Evolutionary conservation across 2,329 filamentous ascomycete genomes (phyloP).

Genomic region (Cryoendolithus antarcticus): DNA sequence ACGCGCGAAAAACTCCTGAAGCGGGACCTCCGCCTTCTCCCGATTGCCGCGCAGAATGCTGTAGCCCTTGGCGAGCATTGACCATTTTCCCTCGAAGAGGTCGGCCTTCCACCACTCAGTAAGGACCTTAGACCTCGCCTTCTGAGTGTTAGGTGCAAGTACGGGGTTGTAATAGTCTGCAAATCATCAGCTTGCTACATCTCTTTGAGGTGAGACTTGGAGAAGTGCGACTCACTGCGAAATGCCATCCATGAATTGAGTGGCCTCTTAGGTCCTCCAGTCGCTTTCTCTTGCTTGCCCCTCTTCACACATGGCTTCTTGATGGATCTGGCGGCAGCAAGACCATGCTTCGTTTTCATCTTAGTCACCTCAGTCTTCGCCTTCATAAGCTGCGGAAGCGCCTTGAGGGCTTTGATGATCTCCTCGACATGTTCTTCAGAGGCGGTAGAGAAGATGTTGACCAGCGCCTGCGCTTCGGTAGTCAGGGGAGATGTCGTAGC

Average conservation of each 20-base stretch:
- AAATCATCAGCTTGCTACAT: conserved; percentile 6
- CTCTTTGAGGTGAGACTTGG: conserved; percentile 7
- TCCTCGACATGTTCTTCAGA: background rate
- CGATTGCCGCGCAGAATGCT: conserved; percentile 40
- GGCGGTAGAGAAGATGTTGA: background rate
- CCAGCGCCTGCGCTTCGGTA: background rate
- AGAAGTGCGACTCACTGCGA: conserved; percentile 17
- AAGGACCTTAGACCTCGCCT: conserved; percentile 40
- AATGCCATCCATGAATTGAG: conserved; percentile 27
- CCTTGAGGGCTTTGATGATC: conserved; percentile 4
- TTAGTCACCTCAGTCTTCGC: background rate
- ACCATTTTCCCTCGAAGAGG: conserved; percentile 39
- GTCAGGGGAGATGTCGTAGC: conserved; percentile 5
- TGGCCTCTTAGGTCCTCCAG: conserved; percentile 11
- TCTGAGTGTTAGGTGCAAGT: conserved; percentile 30
- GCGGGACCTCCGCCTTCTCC: conserved; percentile 34
- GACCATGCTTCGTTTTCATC: conserved; percentile 6
- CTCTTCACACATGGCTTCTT: conserved; percentile 1
- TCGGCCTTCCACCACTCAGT: conserved; percentile 39
- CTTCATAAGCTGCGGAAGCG: background rate
- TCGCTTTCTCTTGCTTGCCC: conserved; percentile 1
- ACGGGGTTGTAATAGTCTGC: conserved; percentile 9
- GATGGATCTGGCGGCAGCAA: conserved; percentile 5
- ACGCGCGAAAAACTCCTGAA: conserved; percentile 36
- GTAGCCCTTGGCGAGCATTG: conserved; percentile 43